phyloP scores from a whole-genome alignment of 257 asterid species.

The Rehmannia glutinosa region DNA sequence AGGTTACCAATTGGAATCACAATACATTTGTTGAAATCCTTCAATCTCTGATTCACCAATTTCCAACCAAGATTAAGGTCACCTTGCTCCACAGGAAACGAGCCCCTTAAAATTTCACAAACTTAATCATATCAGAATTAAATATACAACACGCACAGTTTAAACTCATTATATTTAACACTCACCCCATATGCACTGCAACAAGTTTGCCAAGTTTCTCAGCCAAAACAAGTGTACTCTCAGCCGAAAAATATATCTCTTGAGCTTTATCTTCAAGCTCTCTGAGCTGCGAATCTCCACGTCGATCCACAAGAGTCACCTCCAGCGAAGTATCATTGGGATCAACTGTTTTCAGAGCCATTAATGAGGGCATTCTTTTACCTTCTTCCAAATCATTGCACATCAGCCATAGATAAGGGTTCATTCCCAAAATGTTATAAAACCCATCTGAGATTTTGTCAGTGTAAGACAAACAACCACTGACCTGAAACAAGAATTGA shows the following conservation, averaged over 20 bases:
- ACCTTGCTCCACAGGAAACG: conserved; percentile 85
- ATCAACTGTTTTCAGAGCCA: conserved; percentile 60
- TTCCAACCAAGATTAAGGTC: conserved; percentile 76
- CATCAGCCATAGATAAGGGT: conserved; percentile 90
- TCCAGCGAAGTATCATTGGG: conserved; percentile 67
- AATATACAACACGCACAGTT: conserved; percentile 4
- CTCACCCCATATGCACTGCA: conserved; percentile 88
- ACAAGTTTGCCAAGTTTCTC: conserved; percentile 93
- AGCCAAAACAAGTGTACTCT: conserved; percentile 58
- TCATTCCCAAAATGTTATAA: conserved; percentile 84
- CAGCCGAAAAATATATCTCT: conserved; percentile 75
- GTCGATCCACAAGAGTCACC: conserved; percentile 80
- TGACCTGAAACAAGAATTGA: conserved; percentile 45
- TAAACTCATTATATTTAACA: conserved; percentile 8
- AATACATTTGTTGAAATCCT: conserved; percentile 65
- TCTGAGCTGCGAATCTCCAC: conserved; percentile 76
- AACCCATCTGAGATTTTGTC: conserved; percentile 92
- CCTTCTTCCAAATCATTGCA: conserved; percentile 83
- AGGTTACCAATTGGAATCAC: conserved; percentile 83
- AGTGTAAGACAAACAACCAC: conserved; percentile 79
- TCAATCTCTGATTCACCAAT: conserved; percentile 50
- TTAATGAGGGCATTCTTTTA: conserved; percentile 62
- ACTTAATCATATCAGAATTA: conserved; percentile 13
- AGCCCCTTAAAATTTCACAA: conserved; percentile 68
- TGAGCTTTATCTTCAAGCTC: conserved; percentile 95